A percentile compares a stretch with the other conserved stretches of the same genome.
Conservation (phyloP, 78 protist genomes). For the Guillardia theta region DNA sequence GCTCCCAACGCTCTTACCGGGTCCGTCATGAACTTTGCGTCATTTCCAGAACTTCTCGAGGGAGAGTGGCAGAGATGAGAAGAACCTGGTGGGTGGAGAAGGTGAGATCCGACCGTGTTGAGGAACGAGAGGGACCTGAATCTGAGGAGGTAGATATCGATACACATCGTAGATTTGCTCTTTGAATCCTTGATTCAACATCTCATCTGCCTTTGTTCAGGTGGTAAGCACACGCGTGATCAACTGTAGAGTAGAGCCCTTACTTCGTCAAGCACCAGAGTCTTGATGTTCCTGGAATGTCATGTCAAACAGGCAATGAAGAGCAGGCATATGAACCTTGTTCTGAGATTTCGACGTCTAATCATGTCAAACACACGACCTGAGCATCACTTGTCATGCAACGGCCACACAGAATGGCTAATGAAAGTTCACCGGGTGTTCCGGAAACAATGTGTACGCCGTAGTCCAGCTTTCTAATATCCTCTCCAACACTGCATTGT, state of each 20-base stretch:
- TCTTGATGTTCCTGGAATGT: conserved; percentile 81
- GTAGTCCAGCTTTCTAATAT: conserved; percentile 60
- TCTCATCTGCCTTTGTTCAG: conserved; percentile 99
- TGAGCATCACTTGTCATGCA: not conserved
- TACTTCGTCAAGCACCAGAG: conserved; percentile 97
- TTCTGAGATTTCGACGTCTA: conserved; percentile 19
- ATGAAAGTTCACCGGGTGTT: conserved; percentile 84
- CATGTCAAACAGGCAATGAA: too few species aligned
- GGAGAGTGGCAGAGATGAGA: conserved; percentile 73
- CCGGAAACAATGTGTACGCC: conserved; percentile 94
- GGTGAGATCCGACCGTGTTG: not conserved
- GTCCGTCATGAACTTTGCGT: conserved; percentile 89
- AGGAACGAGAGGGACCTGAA: not conserved
- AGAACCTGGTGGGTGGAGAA: conserved; percentile 44
- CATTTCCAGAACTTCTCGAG: conserved; percentile 81
- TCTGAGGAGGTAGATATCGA: conserved; percentile 64
- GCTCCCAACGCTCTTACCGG: not conserved
- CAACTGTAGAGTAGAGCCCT: too few species aligned
- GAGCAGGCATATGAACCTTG: too few species aligned
- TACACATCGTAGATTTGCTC: conserved; percentile 66
- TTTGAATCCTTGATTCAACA: conserved; percentile 88
- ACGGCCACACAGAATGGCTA: not conserved
- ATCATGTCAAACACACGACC: conserved; percentile 62
- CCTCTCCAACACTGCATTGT: conserved; percentile 70
- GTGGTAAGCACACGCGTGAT: too few species aligned